Evolutionary conservation across 2,329 filamentous ascomycete species (phyloP).

Genomic region (Cercospora sojina): DNA sequence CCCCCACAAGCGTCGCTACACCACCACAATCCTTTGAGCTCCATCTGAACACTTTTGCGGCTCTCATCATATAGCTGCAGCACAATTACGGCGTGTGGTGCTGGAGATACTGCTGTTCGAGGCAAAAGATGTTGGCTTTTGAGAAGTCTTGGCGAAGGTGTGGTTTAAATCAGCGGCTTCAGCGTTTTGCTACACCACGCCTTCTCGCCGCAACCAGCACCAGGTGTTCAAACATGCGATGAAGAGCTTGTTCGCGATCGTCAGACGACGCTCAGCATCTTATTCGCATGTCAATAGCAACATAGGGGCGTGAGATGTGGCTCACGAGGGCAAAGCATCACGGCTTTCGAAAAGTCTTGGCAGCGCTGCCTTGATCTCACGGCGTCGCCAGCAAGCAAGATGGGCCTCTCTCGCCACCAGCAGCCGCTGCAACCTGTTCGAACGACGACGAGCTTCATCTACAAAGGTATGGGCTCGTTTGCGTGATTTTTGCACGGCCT

Average conservation of each 20-base stretch:
- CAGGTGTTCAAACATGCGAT: not conserved
- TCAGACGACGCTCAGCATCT: not conserved
- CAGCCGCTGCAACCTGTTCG: not conserved
- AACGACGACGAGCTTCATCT: not conserved
- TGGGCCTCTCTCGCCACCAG: not conserved
- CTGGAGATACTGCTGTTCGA: not conserved
- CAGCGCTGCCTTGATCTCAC: not conserved
- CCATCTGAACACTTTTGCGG: not conserved
- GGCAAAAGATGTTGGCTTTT: slow-evolving; percentile 1
- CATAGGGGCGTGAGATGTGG: not conserved
- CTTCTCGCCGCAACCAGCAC: not conserved
- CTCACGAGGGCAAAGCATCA: not conserved
- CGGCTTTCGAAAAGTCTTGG: not conserved
- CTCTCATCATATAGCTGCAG: not conserved
- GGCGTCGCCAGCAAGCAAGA: not conserved
- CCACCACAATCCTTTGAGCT: not conserved
- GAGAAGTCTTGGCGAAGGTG: not conserved
- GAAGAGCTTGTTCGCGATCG: not conserved
- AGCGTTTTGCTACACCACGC: not conserved
- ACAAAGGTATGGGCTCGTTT: not conserved
- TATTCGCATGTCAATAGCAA: not conserved
- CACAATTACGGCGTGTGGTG: not conserved
- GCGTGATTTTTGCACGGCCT: not conserved
- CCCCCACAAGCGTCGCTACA: not conserved
- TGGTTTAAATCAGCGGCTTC: not conserved